Evolutionary conservation across 2,329 filamentous ascomycete genomes (phyloP).

Genomic region (Phyllosticta citriasiana): DNA sequence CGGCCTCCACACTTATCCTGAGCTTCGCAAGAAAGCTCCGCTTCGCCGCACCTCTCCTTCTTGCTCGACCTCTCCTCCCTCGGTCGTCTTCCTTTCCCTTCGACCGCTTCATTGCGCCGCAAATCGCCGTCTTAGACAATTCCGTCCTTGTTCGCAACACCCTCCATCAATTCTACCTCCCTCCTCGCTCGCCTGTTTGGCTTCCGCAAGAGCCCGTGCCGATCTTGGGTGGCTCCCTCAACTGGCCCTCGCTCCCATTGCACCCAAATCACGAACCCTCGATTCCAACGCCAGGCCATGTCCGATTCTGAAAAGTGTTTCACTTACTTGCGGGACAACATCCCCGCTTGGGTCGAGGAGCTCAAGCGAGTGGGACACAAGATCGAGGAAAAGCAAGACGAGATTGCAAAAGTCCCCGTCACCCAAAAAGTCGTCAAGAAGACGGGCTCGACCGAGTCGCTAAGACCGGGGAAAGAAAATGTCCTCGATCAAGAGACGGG

Average conservation of each 20-base stretch:
- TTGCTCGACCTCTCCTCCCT: neutral
- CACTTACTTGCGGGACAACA: constrained; percentile 26
- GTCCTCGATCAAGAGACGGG: constrained; percentile 11
- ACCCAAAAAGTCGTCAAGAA: constrained; percentile 23
- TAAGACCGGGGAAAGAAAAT: constrained; percentile 15
- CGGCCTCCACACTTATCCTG: constrained; percentile 6
- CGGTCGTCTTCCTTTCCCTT: neutral
- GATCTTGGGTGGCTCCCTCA: neutral
- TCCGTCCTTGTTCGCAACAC: neutral
- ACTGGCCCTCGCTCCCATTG: neutral
- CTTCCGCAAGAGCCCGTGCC: neutral
- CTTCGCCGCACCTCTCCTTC: neutral
- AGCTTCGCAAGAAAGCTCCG: neutral
- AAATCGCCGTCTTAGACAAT: neutral
- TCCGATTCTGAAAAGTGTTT: constrained; percentile 29
- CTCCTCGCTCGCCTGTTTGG: neutral
- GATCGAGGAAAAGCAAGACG: constrained; percentile 24
- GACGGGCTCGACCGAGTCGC: constrained; percentile 29
- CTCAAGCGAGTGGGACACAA: constrained; percentile 23
- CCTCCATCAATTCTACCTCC: neutral
- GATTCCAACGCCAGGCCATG: constrained; percentile 17
- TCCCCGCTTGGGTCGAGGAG: constrained; percentile 28
- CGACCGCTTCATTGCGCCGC: neutral
- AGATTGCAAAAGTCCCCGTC: constrained; percentile 22
- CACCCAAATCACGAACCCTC: neutral